These are phyloP conservation scores for Tylopilus rubrobrunneus DNA, from an alignment of 768 basidiomycete species.

Conservation along the genomic window DNA sequence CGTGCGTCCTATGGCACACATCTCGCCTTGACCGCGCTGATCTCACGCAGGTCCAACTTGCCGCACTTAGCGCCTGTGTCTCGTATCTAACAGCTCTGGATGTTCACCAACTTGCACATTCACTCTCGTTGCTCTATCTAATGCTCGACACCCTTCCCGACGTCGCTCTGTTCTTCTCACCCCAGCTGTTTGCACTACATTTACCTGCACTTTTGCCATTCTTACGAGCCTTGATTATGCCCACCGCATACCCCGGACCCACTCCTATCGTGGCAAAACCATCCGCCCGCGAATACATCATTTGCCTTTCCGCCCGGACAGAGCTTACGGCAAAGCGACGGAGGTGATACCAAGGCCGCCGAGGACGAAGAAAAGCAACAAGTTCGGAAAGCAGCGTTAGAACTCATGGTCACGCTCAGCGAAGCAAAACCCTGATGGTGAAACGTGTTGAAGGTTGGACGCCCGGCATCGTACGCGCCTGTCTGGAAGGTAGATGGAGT, in stretches of 20 bases:
- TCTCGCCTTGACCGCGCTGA: neutral
- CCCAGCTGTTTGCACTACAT: slow-evolving; percentile 75
- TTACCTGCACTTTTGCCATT: slow-evolving; percentile 64
- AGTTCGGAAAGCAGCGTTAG: too few species aligned
- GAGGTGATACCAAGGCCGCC: slow-evolving; percentile 31
- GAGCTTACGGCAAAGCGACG: slow-evolving; percentile 28
- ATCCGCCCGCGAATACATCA: slow-evolving; percentile 31
- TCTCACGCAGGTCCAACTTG: slow-evolving; percentile 57
- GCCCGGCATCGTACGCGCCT: slow-evolving; percentile 59
- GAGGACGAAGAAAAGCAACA: too few species aligned
- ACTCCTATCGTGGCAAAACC: slow-evolving; percentile 50
- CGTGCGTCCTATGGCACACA: slow-evolving; percentile 36
- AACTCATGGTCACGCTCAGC: too few species aligned
- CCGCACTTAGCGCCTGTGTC: slow-evolving; percentile 66
- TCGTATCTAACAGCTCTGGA: slow-evolving; percentile 67
- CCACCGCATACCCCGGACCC: slow-evolving; percentile 49
- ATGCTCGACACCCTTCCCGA: slow-evolving; percentile 80
- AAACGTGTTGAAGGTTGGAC: slow-evolving; percentile 69
- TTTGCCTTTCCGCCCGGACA: slow-evolving; percentile 40
- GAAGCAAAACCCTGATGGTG: slow-evolving; percentile 45
- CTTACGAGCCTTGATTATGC: slow-evolving; percentile 67
- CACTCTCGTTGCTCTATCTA: slow-evolving; percentile 56
- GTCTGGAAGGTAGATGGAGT: slow-evolving; percentile 76
- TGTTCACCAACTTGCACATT: slow-evolving; percentile 55
- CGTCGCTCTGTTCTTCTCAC: slow-evolving; percentile 64